Evolutionary conservation across 805 yeast genomes (phyloP), one percentile per base, ranked within the genome.

Genomic region (Ascoidea asiatica): DNA sequence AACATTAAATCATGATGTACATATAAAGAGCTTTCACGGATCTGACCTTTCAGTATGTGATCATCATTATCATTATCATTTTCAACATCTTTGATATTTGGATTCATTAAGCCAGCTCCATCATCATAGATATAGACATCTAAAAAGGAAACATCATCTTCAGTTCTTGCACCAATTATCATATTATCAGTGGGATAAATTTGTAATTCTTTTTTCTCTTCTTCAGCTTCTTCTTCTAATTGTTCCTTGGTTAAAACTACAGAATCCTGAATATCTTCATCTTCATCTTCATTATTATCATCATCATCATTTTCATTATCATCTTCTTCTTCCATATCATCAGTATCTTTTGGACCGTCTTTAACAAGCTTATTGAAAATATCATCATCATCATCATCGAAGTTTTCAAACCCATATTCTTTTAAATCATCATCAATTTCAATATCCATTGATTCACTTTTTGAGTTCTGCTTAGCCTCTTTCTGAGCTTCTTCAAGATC

Each of bases 1-100:
- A 92, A 72, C 96, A 92, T 87, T 53, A 90, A 65, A 61, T 92
- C 98, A 62, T 92, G 98, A 59, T 92, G 98, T 43, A 90, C 92
- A 57, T 92, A 92, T 50, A 92, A 65, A 37, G 80, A 76, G 44
- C 81, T 73, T 42, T 77, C 92, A 65, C 94, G 74, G 37, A 73
- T 72, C 55, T 77, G 60, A 11, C 90, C 94, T 51, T 70, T 75
- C 11, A 7, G 11, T 7, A 23, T 6, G 33, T 23, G 33, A 11
- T 23, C 33, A 11, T 23, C 33, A 23, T 11, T 23, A 23, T 23
- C 11, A 11, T 23, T 23, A 23, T 23, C 33, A 21, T 45, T 44
- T 22, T 46, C 21, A 6, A 42, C 49, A 40, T 48, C 51, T 42
- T 84, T 83, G 15, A 78, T 85, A 59, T 81, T 86, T n/a, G 77